These are phyloP conservation scores for Crepidotus variabilis DNA, from an alignment of 768 basidiomycete genomes.

Conservation along the genomic window DNA sequence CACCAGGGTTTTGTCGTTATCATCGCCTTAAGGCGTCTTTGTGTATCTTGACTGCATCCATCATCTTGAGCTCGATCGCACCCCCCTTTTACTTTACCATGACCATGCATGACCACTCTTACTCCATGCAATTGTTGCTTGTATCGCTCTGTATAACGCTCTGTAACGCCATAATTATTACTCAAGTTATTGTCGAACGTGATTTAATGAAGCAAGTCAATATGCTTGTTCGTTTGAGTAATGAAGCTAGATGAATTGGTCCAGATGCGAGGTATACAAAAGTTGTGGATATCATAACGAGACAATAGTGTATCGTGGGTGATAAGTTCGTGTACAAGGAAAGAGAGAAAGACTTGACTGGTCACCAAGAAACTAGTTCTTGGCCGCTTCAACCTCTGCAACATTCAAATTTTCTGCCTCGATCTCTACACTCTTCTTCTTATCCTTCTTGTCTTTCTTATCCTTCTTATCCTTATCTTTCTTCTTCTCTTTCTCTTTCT, in stretches of 20 bases:
- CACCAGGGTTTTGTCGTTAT: neutral
- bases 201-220: too few species aligned
- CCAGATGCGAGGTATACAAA: too few species aligned
- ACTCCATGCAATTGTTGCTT: neutral
- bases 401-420: neutral
- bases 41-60: neutral
- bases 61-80: neutral
- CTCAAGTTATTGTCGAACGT: too few species aligned
- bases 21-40: neutral
- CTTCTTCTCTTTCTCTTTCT: neutral
- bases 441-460: neutral
- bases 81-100: neutral
- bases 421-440: neutral
- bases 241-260: too few species aligned
- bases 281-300: too few species aligned
- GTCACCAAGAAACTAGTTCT: neutral
- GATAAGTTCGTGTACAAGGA: too few species aligned
- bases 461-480: neutral
- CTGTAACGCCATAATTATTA: neutral
- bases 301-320: too few species aligned
- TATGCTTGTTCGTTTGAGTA: too few species aligned
- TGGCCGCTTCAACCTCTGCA: neutral
- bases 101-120: neutral
- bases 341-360: neutral
- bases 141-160: neutral